Evolutionary conservation across 345 rosid species (phyloP).

Genomic region (Camelina hispida): DNA sequence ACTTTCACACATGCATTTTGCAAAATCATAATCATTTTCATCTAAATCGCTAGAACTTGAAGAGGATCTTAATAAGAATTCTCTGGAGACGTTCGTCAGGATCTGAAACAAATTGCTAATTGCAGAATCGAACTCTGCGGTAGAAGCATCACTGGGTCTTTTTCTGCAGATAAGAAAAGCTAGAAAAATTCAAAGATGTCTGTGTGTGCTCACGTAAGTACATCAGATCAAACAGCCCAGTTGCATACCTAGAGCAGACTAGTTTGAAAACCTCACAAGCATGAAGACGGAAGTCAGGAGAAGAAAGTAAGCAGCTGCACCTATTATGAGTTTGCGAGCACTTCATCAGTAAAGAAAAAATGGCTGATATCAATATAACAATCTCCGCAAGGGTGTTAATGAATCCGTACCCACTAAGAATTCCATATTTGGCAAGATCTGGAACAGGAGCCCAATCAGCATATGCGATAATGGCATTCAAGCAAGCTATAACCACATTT

Average conservation of each 20-base stretch:
- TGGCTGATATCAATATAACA: not conserved
- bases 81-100: constrained; percentile 67
- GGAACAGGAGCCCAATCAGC: constrained; percentile 92
- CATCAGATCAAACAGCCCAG: constrained; percentile 6
- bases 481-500: constrained; percentile 70
- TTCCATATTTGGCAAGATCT: constrained; percentile 78
- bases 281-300: constrained; percentile 81
- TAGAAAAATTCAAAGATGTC: not conserved
- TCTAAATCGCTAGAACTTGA: constrained; percentile 53
- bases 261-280: constrained; percentile 90
- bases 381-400: constrained; percentile 11
- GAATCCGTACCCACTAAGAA: constrained; percentile 72
- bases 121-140: constrained; percentile 74
- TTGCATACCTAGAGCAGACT: constrained; percentile 67
- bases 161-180: constrained; percentile 53
- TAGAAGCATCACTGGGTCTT: constrained; percentile 69
- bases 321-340: constrained; percentile 45
- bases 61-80: constrained; percentile 62
- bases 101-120: constrained; percentile 69
- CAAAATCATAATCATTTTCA: constrained; percentile 74
- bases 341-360: constrained; percentile 23
- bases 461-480: constrained; percentile 79
- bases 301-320: constrained; percentile 75
- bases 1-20: constrained; percentile 76
- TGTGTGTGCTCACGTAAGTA: not conserved